Evolutionary conservation across 768 basidiomycete genomes (phyloP), one percentile per base, ranked within the genome.

Genomic region (Crassisporium funariophilum): DNA sequence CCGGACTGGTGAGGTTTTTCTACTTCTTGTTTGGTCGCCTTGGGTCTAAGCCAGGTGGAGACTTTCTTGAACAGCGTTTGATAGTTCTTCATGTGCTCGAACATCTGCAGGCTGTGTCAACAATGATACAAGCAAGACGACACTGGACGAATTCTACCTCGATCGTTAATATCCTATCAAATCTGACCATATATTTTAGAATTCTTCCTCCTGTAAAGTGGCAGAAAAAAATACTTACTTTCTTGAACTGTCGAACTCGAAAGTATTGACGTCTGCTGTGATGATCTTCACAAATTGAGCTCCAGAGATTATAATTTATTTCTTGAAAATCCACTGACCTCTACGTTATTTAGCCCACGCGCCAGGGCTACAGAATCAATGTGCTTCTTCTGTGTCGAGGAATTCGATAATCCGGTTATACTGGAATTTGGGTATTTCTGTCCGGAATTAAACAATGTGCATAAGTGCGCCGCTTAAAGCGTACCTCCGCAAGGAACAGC

Each of bases 51-150:
- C 86, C 85, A 89, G 7, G 74, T 77, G 2, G 82, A 76, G 22
- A 86, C 62, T 59, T 87, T 87, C 42, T 68, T 63, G 47, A 87
- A 68, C 7, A 88, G 75, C 7, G 64, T 60, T 45, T 84, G 68
- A 65, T 87, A 87, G 58, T 85, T 85, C 66, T 86, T 86, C 83
- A 86, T 84, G 60, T 87, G 85, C 57, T 86, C 84, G 53, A 86
- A 84, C 82, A 84, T 83, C 79, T 82, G 42, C n/a, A n/a, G n/a
- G n/a, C n/a, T n/a, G n/a, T n/a, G n/a, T n/a, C 15, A 15, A 19
- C 33, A 10, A 25, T 35, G 13, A 19, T 34, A 19, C n/a, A 23
- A 16, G 16, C 40, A 27, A 43, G 10, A 41, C 8, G 37, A 37
- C 13, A 12, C 42, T 12, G 5, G 15, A 13, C n/a, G 23, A 17